These are phyloP conservation scores for Xylaria sp. DNA, from an alignment of 2,329 filamentous ascomycete genomes.

Conservation along the genomic window DNA sequence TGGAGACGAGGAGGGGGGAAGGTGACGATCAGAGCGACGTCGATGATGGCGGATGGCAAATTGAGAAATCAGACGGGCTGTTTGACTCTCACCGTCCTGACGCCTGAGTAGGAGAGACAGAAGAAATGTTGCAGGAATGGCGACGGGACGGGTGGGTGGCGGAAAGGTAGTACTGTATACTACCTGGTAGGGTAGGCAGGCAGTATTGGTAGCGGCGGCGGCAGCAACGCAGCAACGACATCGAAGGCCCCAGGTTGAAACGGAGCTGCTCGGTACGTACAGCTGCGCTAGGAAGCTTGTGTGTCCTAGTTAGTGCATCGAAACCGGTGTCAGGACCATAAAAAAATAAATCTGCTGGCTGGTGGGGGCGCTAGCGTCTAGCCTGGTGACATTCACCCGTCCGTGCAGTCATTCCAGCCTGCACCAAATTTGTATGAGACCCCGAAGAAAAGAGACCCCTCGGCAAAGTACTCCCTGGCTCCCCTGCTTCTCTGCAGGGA, in stretches of 20 bases:
- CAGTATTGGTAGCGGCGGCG: not conserved
- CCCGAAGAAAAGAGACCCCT: constrained; percentile 5
- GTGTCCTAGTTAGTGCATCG: constrained; percentile 20
- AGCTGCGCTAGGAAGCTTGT: constrained; percentile 25
- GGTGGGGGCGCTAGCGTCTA: constrained; percentile 28
- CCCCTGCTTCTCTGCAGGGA: constrained; percentile 24
- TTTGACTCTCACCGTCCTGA: constrained; percentile 31
- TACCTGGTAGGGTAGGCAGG: not conserved
- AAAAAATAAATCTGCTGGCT: constrained; percentile 34
- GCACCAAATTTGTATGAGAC: constrained; percentile 21
- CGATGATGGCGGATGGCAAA: constrained; percentile 44
- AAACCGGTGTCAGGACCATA: constrained; percentile 21
- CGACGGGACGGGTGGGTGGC: constrained; percentile 35
- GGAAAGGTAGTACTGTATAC: constrained; percentile 14
- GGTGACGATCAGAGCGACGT: constrained; percentile 40
- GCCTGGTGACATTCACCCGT: constrained; percentile 24
- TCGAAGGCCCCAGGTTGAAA: constrained; percentile 14
- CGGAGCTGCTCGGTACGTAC: constrained; percentile 15
- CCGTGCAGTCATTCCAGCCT: constrained; percentile 11
- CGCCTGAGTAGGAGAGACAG: constrained; percentile 19
- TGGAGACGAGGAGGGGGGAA: constrained; percentile 3
- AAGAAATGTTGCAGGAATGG: constrained; percentile 33
- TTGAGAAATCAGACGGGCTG: constrained; percentile 28
- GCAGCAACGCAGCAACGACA: not conserved
- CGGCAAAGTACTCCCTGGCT: constrained; percentile 16